Evolutionary conservation across 768 basidiomycete genomes (phyloP).

Genomic region (Lactifluus subvellereus): DNA sequence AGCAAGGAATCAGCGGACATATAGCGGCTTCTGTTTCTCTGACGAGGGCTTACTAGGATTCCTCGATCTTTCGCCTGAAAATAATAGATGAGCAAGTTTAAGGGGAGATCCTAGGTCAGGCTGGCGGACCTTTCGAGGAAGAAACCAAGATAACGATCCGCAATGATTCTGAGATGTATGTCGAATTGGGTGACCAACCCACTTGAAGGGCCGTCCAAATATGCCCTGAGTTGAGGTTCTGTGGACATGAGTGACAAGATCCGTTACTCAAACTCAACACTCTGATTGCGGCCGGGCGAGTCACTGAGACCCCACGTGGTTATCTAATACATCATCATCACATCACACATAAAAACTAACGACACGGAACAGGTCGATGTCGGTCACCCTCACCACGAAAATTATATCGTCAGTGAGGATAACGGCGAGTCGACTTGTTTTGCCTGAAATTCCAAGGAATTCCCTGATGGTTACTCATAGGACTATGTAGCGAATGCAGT

Average conservation of each 20-base stretch:
- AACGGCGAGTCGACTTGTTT: no score
- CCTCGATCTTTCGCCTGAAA: slow-evolving; percentile 74
- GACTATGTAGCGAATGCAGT: no score
- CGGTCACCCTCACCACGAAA: no score
- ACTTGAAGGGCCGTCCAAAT: slow-evolving; percentile 16
- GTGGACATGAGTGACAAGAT: slow-evolving; percentile 9
- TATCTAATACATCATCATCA: neutral
- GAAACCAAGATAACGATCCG: slow-evolving; percentile 75
- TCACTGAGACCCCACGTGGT: slow-evolving; percentile 7
- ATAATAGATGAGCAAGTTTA: slow-evolving; percentile 11
- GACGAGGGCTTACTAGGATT: slow-evolving; percentile 57
- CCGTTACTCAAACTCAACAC: neutral
- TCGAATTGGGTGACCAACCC: slow-evolving; percentile 68
- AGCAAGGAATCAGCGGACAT: neutral
- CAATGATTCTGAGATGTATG: slow-evolving; percentile 57
- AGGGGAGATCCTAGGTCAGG: slow-evolving; percentile 18
- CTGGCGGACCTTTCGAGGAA: slow-evolving; percentile 75
- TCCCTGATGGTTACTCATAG: no score
- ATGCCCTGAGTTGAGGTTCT: slow-evolving; percentile 15
- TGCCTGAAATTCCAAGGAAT: no score
- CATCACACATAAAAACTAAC: no score
- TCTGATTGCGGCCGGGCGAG: neutral
- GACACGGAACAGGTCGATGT: no score
- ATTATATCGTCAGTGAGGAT: no score
- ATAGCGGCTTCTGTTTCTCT: slow-evolving; percentile 9